Evolutionary conservation across 208 protist genomes (phyloP).

Genomic region (Leishmania tropica): DNA sequence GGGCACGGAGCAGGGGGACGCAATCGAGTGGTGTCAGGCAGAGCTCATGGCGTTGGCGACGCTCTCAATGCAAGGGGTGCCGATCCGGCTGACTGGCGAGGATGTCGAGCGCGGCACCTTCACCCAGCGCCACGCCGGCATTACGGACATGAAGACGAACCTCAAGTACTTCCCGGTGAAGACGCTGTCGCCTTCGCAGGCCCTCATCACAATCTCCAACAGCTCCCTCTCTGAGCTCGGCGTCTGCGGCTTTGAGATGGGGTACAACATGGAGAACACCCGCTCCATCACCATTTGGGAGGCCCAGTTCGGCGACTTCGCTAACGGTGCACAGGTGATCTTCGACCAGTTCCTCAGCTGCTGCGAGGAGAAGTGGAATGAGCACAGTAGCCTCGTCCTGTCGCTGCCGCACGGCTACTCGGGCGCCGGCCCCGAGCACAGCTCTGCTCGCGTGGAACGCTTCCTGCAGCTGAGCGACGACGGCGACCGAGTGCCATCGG

Average conservation of each 20-base stretch:
- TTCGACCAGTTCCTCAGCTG: conserved; percentile 97
- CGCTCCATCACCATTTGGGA: conserved; percentile 98
- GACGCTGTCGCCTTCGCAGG: conserved; percentile 75
- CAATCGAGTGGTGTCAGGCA: conserved; percentile 95
- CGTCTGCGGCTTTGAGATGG: conserved; percentile 98
- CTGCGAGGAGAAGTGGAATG: conserved; percentile 97
- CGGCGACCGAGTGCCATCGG: conserved; percentile 67
- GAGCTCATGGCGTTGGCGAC: conserved; percentile 96
- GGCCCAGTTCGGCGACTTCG: conserved; percentile 99
- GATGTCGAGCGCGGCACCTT: conserved; percentile 99
- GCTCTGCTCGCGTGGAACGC: conserved; percentile 96
- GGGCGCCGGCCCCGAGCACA: conserved; percentile 98
- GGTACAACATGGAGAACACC: conserved; percentile 96
- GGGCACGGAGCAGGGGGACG: conserved; percentile 85
- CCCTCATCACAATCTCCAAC: conserved; percentile 94
- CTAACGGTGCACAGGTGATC: conserved; percentile 99
- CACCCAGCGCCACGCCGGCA: conserved; percentile 95
- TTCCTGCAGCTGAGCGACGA: conserved; percentile 97
- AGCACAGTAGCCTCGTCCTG: conserved; percentile 93
- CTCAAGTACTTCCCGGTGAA: conserved; percentile 84
- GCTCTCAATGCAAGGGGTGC: conserved; percentile 92
- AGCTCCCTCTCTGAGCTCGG: conserved; percentile 96
- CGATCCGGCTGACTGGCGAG: conserved; percentile 94
- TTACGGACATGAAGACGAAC: conserved; percentile 96
- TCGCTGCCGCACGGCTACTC: conserved; percentile 99